Conservation (phyloP, 108 stramenopile species). For the Schizochytrium sp. region DNA sequence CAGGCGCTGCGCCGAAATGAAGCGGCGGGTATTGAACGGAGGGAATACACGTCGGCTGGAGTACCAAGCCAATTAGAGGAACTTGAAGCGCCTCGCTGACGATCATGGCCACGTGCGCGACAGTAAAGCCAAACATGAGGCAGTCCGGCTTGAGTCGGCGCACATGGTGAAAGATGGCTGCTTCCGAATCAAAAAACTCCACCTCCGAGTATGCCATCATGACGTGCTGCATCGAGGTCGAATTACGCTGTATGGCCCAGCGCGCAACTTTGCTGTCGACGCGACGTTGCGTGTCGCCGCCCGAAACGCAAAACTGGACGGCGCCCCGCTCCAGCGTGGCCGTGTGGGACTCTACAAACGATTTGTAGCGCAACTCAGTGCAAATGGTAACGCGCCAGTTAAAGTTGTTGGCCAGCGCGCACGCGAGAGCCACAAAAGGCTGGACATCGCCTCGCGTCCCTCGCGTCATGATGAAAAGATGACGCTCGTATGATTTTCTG, state of each 20-base stretch:
- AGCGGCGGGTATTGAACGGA: conserved; percentile 16
- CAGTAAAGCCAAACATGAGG: conserved; percentile 13
- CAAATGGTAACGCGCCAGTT: conserved; percentile 2
- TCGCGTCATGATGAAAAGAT: not conserved
- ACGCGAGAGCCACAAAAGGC: conserved; percentile 16
- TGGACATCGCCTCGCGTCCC: conserved; percentile 25
- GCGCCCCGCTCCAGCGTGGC: not conserved
- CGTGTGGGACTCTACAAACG: not conserved
- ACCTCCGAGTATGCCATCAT: not conserved
- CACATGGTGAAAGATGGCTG: not conserved
- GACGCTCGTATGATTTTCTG: not conserved
- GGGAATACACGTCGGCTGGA: conserved; percentile 18
- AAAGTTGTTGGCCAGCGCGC: not conserved
- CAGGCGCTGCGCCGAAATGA: not conserved
- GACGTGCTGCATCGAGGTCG: not conserved
- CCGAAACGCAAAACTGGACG: not conserved
- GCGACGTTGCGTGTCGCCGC: not conserved
- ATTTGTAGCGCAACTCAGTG: not conserved
- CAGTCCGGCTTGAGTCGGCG: not conserved
- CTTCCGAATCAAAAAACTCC: not conserved
- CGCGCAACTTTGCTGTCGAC: not conserved
- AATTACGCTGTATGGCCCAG: not conserved
- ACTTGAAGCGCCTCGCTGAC: conserved; percentile 1
- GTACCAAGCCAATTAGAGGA: not conserved
- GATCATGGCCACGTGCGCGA: not conserved